Percentiles rank a stretch among this genome's conserved stretches.
These are phyloP conservation scores for Pichia sp. DNA, from an alignment of 1,139 yeast genomes.

Conservation along the genomic window DNA sequence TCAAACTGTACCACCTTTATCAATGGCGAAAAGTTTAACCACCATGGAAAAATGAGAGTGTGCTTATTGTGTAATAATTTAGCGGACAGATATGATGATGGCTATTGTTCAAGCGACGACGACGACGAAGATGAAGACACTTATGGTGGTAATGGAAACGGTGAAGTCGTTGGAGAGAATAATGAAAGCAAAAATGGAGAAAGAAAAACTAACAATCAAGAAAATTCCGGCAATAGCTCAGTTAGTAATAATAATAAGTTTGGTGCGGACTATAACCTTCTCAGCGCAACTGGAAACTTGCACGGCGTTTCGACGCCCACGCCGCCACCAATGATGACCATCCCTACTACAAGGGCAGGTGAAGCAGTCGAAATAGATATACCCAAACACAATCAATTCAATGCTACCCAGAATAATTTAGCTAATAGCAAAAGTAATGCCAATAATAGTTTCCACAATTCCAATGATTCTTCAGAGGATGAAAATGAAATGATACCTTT, in stretches of 20 bases:
- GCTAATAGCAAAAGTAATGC: not conserved
- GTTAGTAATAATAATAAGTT: not conserved
- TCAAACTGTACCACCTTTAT: conserved; percentile 77
- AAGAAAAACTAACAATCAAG: not conserved
- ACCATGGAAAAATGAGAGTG: conserved; percentile 68
- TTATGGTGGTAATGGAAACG: not conserved
- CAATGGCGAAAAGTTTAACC: conserved; percentile 67
- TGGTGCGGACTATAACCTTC: not conserved
- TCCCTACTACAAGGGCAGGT: conserved; percentile 76
- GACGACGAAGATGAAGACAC: conserved; percentile 11
- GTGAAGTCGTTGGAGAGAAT: conserved; percentile 5
- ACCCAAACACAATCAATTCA: conserved; percentile 5
- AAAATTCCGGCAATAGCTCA: not conserved
- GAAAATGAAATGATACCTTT: conserved; percentile 34
- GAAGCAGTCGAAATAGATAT: conserved; percentile 73
- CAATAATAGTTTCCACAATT: not conserved
- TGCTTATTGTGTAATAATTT: conserved; percentile 72
- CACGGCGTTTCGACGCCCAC: conserved; percentile 26
- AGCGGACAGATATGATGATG: conserved; percentile 52
- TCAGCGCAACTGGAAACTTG: not conserved
- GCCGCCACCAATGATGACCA: conserved; percentile 75
- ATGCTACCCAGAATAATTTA: not conserved
- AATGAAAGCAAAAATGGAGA: not conserved
- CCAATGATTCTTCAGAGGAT: conserved; percentile 11
- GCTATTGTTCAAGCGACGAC: conserved; percentile 62